A percentile compares a stretch with the other conserved stretches of the same genome.
Conservation (phyloP, 2,329 filamentous ascomycete genomes). For the Nigrospora sphaerica region DNA sequence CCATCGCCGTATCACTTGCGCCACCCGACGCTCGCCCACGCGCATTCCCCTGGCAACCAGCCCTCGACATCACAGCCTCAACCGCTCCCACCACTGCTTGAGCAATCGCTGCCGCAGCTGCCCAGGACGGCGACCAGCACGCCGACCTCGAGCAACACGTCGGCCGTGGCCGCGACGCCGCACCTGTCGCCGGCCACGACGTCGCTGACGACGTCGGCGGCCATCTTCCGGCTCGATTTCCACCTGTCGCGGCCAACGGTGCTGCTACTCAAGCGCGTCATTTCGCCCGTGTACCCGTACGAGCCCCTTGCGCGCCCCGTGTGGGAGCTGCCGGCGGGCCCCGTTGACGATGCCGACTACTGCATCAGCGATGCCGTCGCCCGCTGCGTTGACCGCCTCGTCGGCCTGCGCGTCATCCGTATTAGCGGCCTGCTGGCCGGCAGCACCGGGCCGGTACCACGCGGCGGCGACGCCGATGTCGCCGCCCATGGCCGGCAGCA, state of each 20-base stretch:
- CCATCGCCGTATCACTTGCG: too few relatives aligned
- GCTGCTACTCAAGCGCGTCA: constrained; percentile 14
- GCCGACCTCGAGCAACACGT: too few relatives aligned
- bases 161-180: too few relatives aligned
- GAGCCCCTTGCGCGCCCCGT: constrained; percentile 6
- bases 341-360: constrained; percentile 16
- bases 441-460: neutral
- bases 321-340: constrained; percentile 15
- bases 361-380: constrained; percentile 20
- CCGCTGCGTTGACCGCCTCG: constrained; percentile 10
- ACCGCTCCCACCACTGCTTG: too few relatives aligned
- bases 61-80: too few relatives aligned
- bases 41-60: too few relatives aligned
- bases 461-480: neutral
- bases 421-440: constrained; percentile 2
- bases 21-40: too few relatives aligned
- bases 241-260: constrained; percentile 14
- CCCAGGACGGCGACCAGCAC: too few relatives aligned
- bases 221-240: constrained; percentile 18
- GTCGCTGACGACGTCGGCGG: constrained; percentile 15
- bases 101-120: too few relatives aligned
- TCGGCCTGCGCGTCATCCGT: neutral
- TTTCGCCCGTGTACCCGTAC: neutral
- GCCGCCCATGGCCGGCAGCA: too few relatives aligned
- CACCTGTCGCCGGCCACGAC: too few relatives aligned